Base-by-base conservation (phyloP, 495 filamentous ascomycete species). In the Talaromyces stipitatus region DNA sequence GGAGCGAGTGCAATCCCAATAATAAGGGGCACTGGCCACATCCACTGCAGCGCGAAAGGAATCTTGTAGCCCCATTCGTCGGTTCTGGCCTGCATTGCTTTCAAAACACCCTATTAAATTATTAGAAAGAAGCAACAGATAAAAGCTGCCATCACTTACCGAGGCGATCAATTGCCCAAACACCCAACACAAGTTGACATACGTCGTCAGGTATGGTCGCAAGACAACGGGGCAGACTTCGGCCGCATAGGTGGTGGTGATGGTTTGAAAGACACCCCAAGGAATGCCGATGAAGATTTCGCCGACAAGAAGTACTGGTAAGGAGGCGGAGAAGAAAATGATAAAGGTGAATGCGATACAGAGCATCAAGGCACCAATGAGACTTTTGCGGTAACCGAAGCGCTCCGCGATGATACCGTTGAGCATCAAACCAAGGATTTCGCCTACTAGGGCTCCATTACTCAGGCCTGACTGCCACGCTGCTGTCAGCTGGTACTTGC, bases 21-120 rank as follows among this genome's bases (percentile, higher is more conserved):
- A 33, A 85, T 76, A 14, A 90, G 77, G 1, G 86, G 83, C 0
- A 85, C 69, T 0, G 85, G 84, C 83, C 85, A 90, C 66, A 86
- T 82, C 87, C 87, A 90, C 67, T 91, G 87, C 4, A 88, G 65
- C 4, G 79, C 82, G 59, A 86, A 89, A 0, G 83, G 81, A 50
- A 82, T 78, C 14, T 80, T 74, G 64, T 84, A 86, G 3, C 75
- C 75, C 82, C 82, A 85, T 55, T 82, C 60, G 43, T 81, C 78
- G 1, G 67, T 56, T 11, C 78, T 30, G 26, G 10, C 18, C 23
- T 33, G 29, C 26, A 30, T 33, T 5, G 50, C 27, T 33, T 53
- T 30, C 27, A 33, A 61, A 90, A 83, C 56, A 90, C 87, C 18
- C 85, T 87, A 52, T 85, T 79, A 14, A 26, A 2, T 26, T 24